Conservation (phyloP, 192 early-diverging fungal species). For the Helicostylum pulchrum region DNA sequence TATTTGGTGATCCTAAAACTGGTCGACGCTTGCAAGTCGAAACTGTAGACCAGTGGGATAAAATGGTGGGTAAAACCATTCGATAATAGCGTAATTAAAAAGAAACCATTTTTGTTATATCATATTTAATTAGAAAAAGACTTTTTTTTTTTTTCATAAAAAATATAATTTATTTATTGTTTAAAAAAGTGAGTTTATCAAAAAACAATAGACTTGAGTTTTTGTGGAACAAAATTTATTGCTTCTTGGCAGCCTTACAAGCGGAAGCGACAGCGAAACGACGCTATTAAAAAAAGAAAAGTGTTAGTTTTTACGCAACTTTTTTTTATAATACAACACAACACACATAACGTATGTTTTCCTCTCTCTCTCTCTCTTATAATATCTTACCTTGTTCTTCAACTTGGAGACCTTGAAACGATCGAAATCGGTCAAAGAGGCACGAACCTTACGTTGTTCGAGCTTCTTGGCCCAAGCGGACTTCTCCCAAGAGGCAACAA, state of each 20-base stretch:
- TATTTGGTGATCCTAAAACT: constrained; percentile 39
- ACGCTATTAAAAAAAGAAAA: constrained; percentile 19
- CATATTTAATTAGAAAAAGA: too few species aligned
- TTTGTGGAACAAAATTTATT: not conserved
- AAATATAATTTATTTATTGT: not conserved
- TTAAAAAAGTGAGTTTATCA: not conserved
- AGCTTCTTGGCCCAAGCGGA: constrained; percentile 97
- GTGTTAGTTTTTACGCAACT: not conserved
- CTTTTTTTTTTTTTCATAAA: not conserved
- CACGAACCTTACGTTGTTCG: constrained; percentile 73
- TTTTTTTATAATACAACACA: not conserved
- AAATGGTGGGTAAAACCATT: constrained; percentile 15
- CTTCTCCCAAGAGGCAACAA: constrained; percentile 79
- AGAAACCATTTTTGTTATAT: too few species aligned
- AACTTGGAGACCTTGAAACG: constrained; percentile 97
- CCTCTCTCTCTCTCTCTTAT: too few species aligned
- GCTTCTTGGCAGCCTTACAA: constrained; percentile 31
- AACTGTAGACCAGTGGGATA: constrained; percentile 31
- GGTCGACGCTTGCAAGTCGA: constrained; percentile 20
- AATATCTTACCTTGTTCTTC: constrained; percentile 75
- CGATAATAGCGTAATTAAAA: not conserved
- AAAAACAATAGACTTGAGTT: not conserved
- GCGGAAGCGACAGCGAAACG: constrained; percentile 31
- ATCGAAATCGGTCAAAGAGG: constrained; percentile 89
- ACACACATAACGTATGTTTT: too few species aligned